Base-by-base conservation (phyloP, 2,329 filamentous ascomycete species). In the Diaporthe humulicola region DNA sequence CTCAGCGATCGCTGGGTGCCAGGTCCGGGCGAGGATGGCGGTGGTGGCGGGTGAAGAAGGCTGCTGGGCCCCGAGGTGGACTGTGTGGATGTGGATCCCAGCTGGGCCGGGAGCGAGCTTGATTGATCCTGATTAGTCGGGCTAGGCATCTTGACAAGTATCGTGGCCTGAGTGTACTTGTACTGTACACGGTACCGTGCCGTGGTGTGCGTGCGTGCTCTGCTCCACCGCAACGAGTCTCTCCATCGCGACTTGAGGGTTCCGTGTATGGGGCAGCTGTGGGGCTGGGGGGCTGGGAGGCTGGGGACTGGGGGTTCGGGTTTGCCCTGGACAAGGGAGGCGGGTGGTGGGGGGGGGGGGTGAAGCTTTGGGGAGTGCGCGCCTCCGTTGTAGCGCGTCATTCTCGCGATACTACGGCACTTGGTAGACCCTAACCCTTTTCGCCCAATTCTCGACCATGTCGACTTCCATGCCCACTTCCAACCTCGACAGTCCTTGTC, bases 1-100 rank as follows among this genome's bases (percentile, higher is more conserved):
- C 94, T 90, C 75, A 95, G 87, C 61, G 90, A 89, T 79, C 93
- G 90, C 81, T 92, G 90, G 36, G 91, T 30, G 52, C 30, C 30
- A 71, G 57, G 48, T 76, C 91, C 89, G 57, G 92, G 91, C 38
- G 91, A 92, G 33, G 90, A 87, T 76, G 91, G 88, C 64, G 88
- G 82, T 79, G 89, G 87, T 79, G 89, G 87, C 71, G 89, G 84
- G 85, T 52, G 86, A 50, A 15, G 86, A 61, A 19, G 57, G 67
- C 57, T 60, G 48, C 74, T 74, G 58, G 52, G 42, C 36, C 42
- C 61, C 30, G 50, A 36, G 70, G n/a, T 38, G 74, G 52, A 58
- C 60, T 70, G 71, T 71, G 58, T 73, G 66, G 67, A 61, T 71
- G 58, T 73, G 66, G 67, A 61, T 28, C 52, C 67, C 36, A 80